Base-by-base conservation (phyloP, 768 basidiomycete genomes). In the Suillus brevipes region DNA sequence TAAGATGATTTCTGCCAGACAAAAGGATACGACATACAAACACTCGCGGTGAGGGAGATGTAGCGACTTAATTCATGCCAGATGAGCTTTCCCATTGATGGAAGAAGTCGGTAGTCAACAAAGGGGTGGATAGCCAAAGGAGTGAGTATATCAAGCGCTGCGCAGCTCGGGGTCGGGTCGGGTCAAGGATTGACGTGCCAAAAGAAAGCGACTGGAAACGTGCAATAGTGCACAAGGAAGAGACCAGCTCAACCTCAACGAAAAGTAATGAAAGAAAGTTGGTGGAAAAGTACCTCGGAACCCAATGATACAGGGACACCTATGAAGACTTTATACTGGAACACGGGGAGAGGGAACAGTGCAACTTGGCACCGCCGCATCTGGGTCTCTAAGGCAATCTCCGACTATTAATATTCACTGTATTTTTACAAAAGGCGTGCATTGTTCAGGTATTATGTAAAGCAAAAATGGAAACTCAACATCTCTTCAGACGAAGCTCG, bases 1-100 rank as follows among this genome's bases (percentile, higher is more conserved):
- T 63, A 36, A 64, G 67, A 61, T 36, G 13, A 23, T 23, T 38
- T 23, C 10, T 25, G 40, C 16, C 55, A 64, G 50, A 62, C 67
- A 50, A 62, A 34, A 36, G 50, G 64, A 43, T 42, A 59, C 31
- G 38, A 88, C 91, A 82, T 71, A 93, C 92, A 94, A 66, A 86
- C 76, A 68, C 84, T 88, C 52, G 91, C 87, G 7, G 89, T 82
- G 69, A 93, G 82, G 47, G 90, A 78, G 69, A 92, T 81, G 62
- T 83, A 81, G 67, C 90, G 90, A 69, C 87, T 80, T 74, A 91
- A 87, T 69, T 92, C 86, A 77, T 92, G 87, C 92, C 92, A 93
- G 70, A 94, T 77, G 68, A 95, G 83, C 58, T 87, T 88, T 67
- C 92, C 93, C 93, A 94, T 95, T 18, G 57, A 43, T 36, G 28